These are phyloP conservation scores for Solanum aculeatissimum DNA, from an alignment of 305 asterid genomes.

Conservation along the genomic window DNA sequence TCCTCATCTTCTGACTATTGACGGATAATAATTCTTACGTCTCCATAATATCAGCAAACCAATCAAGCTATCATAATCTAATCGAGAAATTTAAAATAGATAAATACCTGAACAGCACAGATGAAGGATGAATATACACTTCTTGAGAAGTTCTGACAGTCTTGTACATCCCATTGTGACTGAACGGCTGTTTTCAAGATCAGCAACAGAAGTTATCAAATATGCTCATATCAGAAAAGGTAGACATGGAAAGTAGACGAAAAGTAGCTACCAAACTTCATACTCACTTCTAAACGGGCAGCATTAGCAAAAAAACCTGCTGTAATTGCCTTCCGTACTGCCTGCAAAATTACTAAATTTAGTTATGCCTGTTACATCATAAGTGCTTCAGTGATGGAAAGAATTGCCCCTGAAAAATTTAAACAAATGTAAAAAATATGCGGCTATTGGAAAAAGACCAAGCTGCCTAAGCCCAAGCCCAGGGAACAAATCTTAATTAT, in stretches of 20 bases:
- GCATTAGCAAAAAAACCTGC: conserved; percentile 95
- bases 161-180: conserved; percentile 86
- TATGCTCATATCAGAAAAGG: background rate
- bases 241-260: background rate
- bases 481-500: background rate
- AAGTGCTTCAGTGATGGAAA: background rate
- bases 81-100: background rate
- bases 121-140: conserved; percentile 92
- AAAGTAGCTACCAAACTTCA: background rate
- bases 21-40: background rate
- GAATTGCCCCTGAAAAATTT: background rate
- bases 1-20: background rate
- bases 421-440: background rate
- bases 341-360: conserved; percentile 36
- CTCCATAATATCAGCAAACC: background rate
- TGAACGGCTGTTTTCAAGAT: conserved; percentile 48
- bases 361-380: background rate
- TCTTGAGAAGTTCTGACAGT: conserved; percentile 87
- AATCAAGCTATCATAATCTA: background rate
- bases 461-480: background rate
- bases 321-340: conserved; percentile 69
- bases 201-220: conserved; percentile 5
- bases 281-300: conserved; percentile 79
- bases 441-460: background rate
- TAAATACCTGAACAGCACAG: conserved; percentile 82